Evolutionary conservation across 129 eudicot genomes (phyloP).

Genomic region (Daucus carota): DH1_v3.0 NC_030389.2:4130001-4130500

Average conservation of each 20-base stretch:
- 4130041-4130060: background rate
- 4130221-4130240: background rate
- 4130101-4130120: background rate
- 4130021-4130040: background rate
- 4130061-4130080: background rate
- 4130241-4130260: too few relatives aligned
- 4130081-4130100: background rate
- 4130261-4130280: background rate
- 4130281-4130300: background rate
- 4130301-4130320: background rate
- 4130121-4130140: background rate
- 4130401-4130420: background rate
- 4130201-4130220: background rate
- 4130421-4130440: background rate
- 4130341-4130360: background rate
- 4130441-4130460: background rate
- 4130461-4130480: background rate
- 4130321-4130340: background rate
- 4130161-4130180: background rate
- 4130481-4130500: background rate
- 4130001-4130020: background rate
- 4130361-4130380: background rate
- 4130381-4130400: background rate
- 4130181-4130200: background rate
- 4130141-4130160: background rate